These are phyloP conservation scores for Ogataea paraovalis DNA, from an alignment of 805 yeast species.

Conservation along the genomic window DNA sequence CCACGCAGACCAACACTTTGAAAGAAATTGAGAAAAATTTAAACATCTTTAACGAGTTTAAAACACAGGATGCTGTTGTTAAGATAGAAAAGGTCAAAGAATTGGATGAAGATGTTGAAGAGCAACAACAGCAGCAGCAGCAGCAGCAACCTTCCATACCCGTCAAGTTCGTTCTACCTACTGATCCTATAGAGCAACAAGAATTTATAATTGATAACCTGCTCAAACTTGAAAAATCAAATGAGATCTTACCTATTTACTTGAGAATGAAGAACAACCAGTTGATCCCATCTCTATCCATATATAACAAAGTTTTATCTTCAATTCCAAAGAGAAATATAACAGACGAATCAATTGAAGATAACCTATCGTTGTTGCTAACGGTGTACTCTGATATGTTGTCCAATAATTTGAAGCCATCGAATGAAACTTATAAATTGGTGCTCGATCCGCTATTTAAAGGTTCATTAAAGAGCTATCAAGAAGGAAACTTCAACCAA, in stretches of 20 bases:
- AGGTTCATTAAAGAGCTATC: constrained; percentile 42
- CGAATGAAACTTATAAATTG: constrained; percentile 47
- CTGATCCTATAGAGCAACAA: constrained; percentile 13
- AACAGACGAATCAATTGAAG: constrained; percentile 52
- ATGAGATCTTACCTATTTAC: constrained; percentile 33
- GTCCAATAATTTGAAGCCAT: constrained; percentile 51
- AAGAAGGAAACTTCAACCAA: constrained; percentile 33
- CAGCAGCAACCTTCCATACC: neutral
- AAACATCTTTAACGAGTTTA: neutral
- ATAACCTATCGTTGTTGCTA: constrained; percentile 55
- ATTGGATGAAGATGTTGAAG: neutral
- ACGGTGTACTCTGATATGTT: constrained; percentile 68
- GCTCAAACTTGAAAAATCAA: constrained; percentile 20
- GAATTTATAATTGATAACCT: constrained; percentile 23
- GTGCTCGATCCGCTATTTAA: constrained; percentile 47
- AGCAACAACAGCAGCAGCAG: too few relatives aligned
- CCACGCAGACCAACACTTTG: neutral
- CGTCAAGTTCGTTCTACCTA: neutral
- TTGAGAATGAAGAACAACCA: constrained; percentile 29
- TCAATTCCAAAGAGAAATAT: constrained; percentile 51
- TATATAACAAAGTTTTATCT: constrained; percentile 50
- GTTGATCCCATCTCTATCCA: constrained; percentile 45
- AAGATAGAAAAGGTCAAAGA: neutral
- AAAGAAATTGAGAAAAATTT: neutral
- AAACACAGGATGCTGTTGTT: neutral